phyloP scores from a whole-genome alignment of 176 grass and related monocot species.

The Avena atlantica region DNA sequence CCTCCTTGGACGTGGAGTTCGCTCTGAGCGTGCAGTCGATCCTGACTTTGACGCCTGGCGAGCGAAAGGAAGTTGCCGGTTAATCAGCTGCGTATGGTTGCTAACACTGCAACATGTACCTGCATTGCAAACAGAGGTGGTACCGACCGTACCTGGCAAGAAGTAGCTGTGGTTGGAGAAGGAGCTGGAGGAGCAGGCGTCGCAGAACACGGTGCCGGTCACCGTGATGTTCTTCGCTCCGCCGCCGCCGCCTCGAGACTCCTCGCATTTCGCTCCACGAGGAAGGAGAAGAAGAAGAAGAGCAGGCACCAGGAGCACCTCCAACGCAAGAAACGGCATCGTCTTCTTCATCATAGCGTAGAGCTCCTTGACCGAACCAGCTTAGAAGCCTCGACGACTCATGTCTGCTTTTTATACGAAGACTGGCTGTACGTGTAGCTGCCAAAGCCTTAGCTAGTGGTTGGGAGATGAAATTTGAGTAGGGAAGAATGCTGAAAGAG shows the following conservation, averaged over 20 bases:
- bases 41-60: conserved; percentile 72
- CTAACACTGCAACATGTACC: not conserved
- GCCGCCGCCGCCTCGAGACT: conserved; percentile 19
- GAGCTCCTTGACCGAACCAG: conserved; percentile 13
- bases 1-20: conserved; percentile 53
- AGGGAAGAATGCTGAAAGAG: no score
- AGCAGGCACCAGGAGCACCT: conserved; percentile 24
- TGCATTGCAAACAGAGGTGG: not conserved
- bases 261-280: conserved; percentile 35
- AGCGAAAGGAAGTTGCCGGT: not conserved
- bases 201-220: conserved; percentile 86
- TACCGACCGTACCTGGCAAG: conserved; percentile 60
- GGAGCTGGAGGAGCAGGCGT: conserved; percentile 74
- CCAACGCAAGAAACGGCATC: not conserved
- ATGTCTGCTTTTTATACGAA: conserved; percentile 34
- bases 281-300: conserved; percentile 45
- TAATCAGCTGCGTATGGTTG: not conserved
- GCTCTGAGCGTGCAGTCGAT: conserved; percentile 72
- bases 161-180: conserved; percentile 92
- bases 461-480: not conserved
- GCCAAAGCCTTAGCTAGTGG: conserved; percentile 20
- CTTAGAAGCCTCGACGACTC: not conserved
- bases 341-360: conserved; percentile 37
- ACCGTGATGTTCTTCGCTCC: conserved; percentile 67
- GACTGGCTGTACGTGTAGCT: not conserved